Percentiles rank a stretch among this genome's conserved stretches.
phyloP scores from a whole-genome alignment of 2,329 filamentous ascomycete genomes.

The Talaromyces sp. region DNA sequence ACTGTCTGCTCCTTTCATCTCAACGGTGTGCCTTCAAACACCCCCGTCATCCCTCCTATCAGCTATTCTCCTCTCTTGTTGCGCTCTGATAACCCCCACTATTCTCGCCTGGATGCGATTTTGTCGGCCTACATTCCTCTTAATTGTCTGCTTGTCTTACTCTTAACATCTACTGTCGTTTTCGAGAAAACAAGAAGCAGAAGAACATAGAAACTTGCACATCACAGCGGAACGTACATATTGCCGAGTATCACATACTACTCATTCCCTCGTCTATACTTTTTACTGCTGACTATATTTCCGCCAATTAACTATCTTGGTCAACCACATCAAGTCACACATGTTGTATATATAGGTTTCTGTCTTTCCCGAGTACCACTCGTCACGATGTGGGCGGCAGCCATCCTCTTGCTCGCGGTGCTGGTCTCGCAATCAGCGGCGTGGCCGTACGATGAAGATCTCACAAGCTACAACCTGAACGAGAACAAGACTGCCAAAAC shows the following conservation, averaged over 20 bases:
- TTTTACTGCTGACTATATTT: not conserved
- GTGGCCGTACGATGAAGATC: conserved; percentile 45
- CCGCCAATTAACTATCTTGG: not conserved
- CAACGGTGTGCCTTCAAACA: not conserved
- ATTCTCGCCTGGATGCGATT: not conserved
- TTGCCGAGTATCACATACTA: not conserved
- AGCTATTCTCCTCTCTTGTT: not conserved
- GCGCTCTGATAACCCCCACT: conserved; percentile 6
- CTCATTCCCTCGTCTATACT: not conserved
- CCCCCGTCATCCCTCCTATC: conserved; percentile 1
- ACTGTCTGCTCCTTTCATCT: not conserved
- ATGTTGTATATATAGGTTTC: conserved; percentile 5
- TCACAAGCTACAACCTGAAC: conserved; percentile 56
- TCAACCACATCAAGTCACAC: not conserved
- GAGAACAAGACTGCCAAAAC: conserved; percentile 50
- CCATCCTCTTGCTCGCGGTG: conserved; percentile 20
- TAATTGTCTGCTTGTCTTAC: not conserved
- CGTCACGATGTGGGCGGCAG: conserved; percentile 8
- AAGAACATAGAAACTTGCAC: not conserved
- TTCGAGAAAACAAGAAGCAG: not conserved
- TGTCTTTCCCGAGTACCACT: not conserved
- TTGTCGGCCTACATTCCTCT: not conserved
- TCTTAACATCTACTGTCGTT: not conserved
- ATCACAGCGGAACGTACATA: not conserved
- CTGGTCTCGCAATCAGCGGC: conserved; percentile 19